These are phyloP conservation scores for Taphrina wiesneri DNA, from an alignment of 1,139 yeast species.

Conservation along the genomic window DNA sequence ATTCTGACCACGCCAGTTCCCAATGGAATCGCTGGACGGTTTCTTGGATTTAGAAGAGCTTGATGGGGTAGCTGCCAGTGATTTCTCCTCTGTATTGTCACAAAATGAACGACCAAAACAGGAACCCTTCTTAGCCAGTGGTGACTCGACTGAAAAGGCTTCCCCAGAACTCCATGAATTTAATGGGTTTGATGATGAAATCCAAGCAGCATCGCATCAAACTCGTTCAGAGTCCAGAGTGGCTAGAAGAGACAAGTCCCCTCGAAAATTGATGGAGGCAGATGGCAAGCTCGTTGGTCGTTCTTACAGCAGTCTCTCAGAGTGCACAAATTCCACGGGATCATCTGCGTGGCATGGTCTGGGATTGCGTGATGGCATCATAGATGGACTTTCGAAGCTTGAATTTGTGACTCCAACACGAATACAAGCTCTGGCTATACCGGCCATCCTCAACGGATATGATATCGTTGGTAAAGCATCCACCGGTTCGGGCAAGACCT, in stretches of 20 bases:
- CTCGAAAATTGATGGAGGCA: not conserved
- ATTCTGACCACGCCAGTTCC: slow-evolving; percentile 43
- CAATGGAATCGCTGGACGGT: slow-evolving; percentile 75
- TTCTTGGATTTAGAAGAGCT: slow-evolving; percentile 90
- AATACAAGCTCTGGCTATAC: slow-evolving; percentile 77
- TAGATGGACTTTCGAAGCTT: slow-evolving; percentile 61
- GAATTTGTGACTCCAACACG: slow-evolving; percentile 74
- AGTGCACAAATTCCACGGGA: slow-evolving; percentile 49
- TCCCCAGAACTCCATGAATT: no score
- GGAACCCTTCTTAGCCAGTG: no score
- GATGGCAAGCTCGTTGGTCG: slow-evolving; percentile 24
- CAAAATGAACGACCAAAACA: no score
- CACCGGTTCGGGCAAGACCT: slow-evolving; percentile 96
- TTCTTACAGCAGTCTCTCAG: slow-evolving; percentile 42
- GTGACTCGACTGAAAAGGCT: no score
- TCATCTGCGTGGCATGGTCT: slow-evolving; percentile 63
- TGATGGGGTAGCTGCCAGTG: slow-evolving; percentile 56
- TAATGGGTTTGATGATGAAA: no score
- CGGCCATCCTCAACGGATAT: slow-evolving; percentile 66
- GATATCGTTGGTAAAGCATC: slow-evolving; percentile 95
- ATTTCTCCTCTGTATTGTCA: no score
- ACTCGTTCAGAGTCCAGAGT: no score
- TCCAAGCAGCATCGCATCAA: no score
- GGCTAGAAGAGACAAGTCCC: not conserved
- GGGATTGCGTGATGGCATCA: slow-evolving; percentile 55